Conservation (phyloP, 106 monocot species). For the Posidonia australis region DNA sequence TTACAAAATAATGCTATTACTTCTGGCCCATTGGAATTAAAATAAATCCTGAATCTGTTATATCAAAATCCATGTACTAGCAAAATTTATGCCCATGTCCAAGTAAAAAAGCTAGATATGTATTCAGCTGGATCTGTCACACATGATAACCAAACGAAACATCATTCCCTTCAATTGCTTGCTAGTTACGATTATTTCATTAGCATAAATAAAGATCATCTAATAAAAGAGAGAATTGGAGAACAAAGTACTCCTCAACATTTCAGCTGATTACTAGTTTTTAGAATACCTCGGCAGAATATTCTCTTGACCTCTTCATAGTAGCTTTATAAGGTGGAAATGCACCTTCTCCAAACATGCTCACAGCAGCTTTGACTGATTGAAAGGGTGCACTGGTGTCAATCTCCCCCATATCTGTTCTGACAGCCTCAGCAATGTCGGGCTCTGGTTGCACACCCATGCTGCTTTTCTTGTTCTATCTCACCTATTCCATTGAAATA, state of each 20-base stretch:
- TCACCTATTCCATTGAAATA: conserved; percentile 2
- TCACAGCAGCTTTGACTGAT: conserved; percentile 26
- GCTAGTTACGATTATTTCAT: too few relatives aligned
- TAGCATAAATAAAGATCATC: too few relatives aligned
- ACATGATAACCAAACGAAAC: too few relatives aligned
- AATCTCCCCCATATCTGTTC: conserved; percentile 64
- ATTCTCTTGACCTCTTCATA: conserved; percentile 5
- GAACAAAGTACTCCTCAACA: neutral
- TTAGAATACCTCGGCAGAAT: conserved; percentile 4
- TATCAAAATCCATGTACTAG: too few relatives aligned
- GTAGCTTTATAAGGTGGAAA: conserved; percentile 6
- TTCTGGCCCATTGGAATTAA: too few relatives aligned
- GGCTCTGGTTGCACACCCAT: conserved; percentile 49
- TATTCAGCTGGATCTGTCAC: too few relatives aligned
- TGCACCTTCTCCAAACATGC: conserved; percentile 13
- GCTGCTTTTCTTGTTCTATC: neutral
- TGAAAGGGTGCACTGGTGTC: conserved; percentile 74
- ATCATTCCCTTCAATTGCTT: too few relatives aligned
- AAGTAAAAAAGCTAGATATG: too few relatives aligned
- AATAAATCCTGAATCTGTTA: too few relatives aligned
- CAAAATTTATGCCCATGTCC: too few relatives aligned
- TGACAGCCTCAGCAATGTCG: conserved; percentile 27
- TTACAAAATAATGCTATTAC: too few relatives aligned
- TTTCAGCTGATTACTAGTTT: neutral
- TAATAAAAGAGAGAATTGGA: too few relatives aligned